Base-by-base conservation (phyloP, 1,139 yeast genomes). In the Kluyveromyces sp. region DNA sequence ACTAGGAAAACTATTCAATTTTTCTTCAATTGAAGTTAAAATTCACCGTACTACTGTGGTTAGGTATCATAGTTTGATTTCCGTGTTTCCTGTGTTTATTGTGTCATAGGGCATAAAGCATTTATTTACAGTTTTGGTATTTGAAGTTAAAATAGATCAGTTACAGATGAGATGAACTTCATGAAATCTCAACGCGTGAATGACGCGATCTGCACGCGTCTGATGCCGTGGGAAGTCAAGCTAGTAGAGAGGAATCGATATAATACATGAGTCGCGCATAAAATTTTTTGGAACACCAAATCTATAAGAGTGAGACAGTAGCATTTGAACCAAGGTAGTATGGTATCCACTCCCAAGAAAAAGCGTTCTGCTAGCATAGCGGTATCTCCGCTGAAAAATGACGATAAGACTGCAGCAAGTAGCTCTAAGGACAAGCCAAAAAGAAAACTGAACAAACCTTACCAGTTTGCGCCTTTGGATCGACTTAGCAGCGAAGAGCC, bases 381-480 rank as follows among this genome's bases (percentile, higher is more conserved):
- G 18, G 48, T 46, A 12, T 51, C 56, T 13, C 56, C 56, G 30
- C 50, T 44, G 15, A 45, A 41, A 28, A 29, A 37, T 18, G 41
- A 31, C 4, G 25, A 22, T 20, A 28, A 33, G 36, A 22, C 32
- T 37, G 15, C 3, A 8, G 25, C 25, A 38, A 41, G 42, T 43
- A 50, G 43, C 39, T 32, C 13, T 6, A 31, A 37, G 16, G 33
- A 13, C n/a, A 13, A 8, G 15, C 11, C 25, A 15, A 33, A 45
- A 42, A 46, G 46, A 35, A 30, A 42, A 47, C 46, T 46, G 20
- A 50, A 45, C 29, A 51, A 50, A 32, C 49, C 49, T 17, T 60
- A 60, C 44, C 52, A 53, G 31, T 60, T 60, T 49, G 60, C 60
- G 1, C 64, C 63, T n/a, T 36, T 60, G 9, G 52, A 59, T 43